phyloP scores from a whole-genome alignment of 768 basidiomycete species.

The Strobilomyces confusus region DNA sequence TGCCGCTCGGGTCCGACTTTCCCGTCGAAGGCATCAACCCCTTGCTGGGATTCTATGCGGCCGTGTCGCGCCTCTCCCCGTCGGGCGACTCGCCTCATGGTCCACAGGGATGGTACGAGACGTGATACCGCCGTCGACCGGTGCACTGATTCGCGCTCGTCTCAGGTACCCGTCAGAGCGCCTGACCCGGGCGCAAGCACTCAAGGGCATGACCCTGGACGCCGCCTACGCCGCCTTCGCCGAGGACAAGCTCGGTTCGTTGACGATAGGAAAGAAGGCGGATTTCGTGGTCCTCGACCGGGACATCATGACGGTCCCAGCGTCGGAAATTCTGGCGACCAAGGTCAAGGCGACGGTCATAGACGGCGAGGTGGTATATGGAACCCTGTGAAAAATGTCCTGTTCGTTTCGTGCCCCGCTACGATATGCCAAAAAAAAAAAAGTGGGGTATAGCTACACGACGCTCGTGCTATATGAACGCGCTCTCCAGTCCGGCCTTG shows the following conservation, averaged over 20 bases:
- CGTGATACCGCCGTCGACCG: neutral
- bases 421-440: slow-evolving; percentile 7
- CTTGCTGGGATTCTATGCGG: slow-evolving; percentile 85
- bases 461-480: slow-evolving; percentile 17
- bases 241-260: slow-evolving; percentile 66
- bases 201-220: slow-evolving; percentile 89
- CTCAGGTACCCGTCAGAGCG: slow-evolving; percentile 72
- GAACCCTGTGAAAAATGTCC: slow-evolving; percentile 29
- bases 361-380: slow-evolving; percentile 68
- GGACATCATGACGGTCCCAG: slow-evolving; percentile 69
- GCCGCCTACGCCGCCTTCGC: slow-evolving; percentile 85
- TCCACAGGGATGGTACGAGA: slow-evolving; percentile 67
- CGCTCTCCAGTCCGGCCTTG: slow-evolving; percentile 89
- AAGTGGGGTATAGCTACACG: slow-evolving; percentile 14
- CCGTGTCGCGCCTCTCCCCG: slow-evolving; percentile 65
- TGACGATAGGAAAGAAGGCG: slow-evolving; percentile 74
- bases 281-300: slow-evolving; percentile 83
- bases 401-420: neutral
- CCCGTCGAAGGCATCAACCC: slow-evolving; percentile 92
- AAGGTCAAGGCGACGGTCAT: slow-evolving; percentile 71
- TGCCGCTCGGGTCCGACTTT: slow-evolving; percentile 91
- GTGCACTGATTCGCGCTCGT: neutral
- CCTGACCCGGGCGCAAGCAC: slow-evolving; percentile 76
- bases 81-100: slow-evolving; percentile 83
- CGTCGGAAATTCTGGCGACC: slow-evolving; percentile 57